Base-by-base conservation (phyloP, 176 grass and related monocot genomes). In the Cenchrus purpureus region DNA sequence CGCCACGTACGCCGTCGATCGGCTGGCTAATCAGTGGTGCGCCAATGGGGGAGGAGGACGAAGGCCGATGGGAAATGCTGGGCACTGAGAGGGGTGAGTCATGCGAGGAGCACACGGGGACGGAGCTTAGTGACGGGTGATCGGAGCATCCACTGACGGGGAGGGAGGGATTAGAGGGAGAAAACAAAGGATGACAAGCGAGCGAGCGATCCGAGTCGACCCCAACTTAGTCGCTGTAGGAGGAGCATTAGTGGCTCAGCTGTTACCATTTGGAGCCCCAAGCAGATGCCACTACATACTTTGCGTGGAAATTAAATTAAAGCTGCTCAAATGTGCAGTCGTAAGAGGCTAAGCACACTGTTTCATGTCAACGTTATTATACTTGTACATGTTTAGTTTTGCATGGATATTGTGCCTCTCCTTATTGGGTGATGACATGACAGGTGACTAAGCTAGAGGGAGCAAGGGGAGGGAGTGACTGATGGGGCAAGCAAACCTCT, bases 401-500 rank as follows among this genome's bases (percentile, higher is more conserved):
- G 6, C 10, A 50, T 25, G 55, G 31, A 32, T 32, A 32, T 12
- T 8, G n/a, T 10, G 4, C 46, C 54, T 55, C 34, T 17, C 80
- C 77, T 40, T 40, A 4, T 67, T 56, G 25, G 46, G 51, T 15
- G 10, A 54, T 56, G 64, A 44, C 61, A 20, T 44, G n/a, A 68
- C 42, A 11, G 25, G 22, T 69, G 51, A 25, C 51, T 8, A 32
- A 48, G 11, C 2, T 68, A 73, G 60, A 25, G 76, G 49, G 57
- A 67, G 29, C 0, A 7, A 15, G 37, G 6, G 8, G 73, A 74
- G 52, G 65, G 79, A 61, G 88, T 90, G 79, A 83, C 84, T 37
- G 80, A 90, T 66, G 89, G 80, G 65, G 52, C 84, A 87, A 90
- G 80, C 89, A 90, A 90, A 31, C 60, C 22, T 49, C 28, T 22